Conservation (phyloP, 2,329 filamentous ascomycete genomes). For the Aureobasidium sp. region DNA sequence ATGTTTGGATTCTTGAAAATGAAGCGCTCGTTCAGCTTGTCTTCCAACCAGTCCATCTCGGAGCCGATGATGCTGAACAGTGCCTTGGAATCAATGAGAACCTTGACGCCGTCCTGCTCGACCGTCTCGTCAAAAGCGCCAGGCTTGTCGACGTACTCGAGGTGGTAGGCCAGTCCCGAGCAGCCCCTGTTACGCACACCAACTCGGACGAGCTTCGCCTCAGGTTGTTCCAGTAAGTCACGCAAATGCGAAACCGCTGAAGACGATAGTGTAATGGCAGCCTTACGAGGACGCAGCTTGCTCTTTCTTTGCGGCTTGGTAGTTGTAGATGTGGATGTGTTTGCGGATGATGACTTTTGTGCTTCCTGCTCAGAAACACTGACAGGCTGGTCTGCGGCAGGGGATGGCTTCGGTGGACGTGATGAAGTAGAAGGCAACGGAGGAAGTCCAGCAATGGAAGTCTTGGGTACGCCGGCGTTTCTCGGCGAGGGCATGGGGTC, state of each 20-base stretch:
- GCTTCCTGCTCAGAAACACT: slow-evolving; percentile 57
- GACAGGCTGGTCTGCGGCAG: slow-evolving; percentile 28
- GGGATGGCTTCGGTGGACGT: slow-evolving; percentile 29
- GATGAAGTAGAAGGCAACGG: slow-evolving; percentile 41
- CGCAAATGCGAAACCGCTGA: slow-evolving; percentile 73
- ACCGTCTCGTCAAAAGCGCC: slow-evolving; percentile 84
- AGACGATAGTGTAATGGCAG: slow-evolving; percentile 79
- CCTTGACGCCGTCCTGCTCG: slow-evolving; percentile 92
- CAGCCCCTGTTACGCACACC: slow-evolving; percentile 92
- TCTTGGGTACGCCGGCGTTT: slow-evolving; percentile 52
- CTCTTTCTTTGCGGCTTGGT: slow-evolving; percentile 50
- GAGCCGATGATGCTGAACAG: slow-evolving; percentile 96
- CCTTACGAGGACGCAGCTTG: slow-evolving; percentile 76
- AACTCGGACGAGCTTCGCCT: slow-evolving; percentile 88
- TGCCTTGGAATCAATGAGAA: slow-evolving; percentile 94
- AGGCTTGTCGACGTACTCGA: slow-evolving; percentile 91
- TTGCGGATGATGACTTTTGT: slow-evolving; percentile 47
- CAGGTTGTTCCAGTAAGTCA: slow-evolving; percentile 70
- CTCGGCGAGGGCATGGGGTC: slow-evolving; percentile 51
- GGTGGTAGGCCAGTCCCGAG: slow-evolving; percentile 84
- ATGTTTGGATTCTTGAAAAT: slow-evolving; percentile 97
- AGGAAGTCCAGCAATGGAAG: slow-evolving; percentile 48
- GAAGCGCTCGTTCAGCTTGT: slow-evolving; percentile 86
- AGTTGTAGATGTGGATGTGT: slow-evolving; percentile 31
- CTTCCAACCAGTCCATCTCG: slow-evolving; percentile 98